Evolutionary conservation across 257 asterid genomes (phyloP).

Genomic region (Solanum chaucha): DNA sequence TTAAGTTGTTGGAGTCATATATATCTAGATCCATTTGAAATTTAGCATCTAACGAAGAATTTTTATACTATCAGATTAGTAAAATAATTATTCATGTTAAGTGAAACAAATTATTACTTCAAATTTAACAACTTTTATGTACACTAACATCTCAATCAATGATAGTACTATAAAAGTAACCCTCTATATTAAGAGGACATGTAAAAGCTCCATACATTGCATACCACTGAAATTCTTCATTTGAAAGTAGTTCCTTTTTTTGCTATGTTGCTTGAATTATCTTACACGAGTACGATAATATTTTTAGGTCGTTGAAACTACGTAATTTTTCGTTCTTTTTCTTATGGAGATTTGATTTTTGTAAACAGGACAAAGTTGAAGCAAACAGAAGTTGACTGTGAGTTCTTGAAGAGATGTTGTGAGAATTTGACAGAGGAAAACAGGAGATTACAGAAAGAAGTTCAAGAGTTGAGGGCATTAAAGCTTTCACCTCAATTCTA

Average conservation of each 20-base stretch:
- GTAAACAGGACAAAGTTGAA: slow-evolving; percentile 25
- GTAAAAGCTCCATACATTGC: background rate
- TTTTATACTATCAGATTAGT: background rate
- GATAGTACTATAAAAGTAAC: no score
- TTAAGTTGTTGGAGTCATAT: background rate
- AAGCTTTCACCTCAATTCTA: slow-evolving; percentile 62
- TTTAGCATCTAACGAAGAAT: background rate
- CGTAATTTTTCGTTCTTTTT: no score
- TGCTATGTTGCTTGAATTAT: background rate
- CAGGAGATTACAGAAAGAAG: slow-evolving; percentile 64
- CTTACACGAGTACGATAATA: no score
- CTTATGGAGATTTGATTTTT: no score
- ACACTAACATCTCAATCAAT: background rate
- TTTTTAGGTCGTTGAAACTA: no score
- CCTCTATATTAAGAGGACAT: no score
- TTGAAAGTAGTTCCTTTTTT: no score
- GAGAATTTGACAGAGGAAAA: slow-evolving; percentile 67
- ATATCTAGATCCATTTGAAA: background rate
- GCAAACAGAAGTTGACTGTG: slow-evolving; percentile 83
- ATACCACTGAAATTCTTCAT: no score
- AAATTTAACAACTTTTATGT: background rate
- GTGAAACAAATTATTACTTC: background rate
- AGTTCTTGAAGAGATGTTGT: slow-evolving; percentile 61
- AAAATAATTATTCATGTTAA: background rate
- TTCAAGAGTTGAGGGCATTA: slow-evolving; percentile 60